These are phyloP conservation scores for Aristolochia fimbriata DNA, from an alignment of 164 flowering plant genomes.

Conservation along the genomic window DNA sequence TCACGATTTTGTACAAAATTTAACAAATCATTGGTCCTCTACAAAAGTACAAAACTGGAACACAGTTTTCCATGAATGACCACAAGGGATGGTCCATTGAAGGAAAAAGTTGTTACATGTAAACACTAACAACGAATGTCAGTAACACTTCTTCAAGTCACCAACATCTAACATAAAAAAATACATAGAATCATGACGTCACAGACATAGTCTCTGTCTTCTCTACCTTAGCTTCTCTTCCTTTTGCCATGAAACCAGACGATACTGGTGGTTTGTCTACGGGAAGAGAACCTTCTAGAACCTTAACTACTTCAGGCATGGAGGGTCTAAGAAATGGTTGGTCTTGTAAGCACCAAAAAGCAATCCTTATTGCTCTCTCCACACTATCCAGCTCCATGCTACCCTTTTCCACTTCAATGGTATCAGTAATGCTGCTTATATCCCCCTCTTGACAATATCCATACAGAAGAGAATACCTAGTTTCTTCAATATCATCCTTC, in stretches of 20 bases:
- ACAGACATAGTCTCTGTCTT: not conserved
- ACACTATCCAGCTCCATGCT: conserved; percentile 18
- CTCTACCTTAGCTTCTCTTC: conserved; percentile 1
- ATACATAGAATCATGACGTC: not conserved
- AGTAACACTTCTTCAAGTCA: no score
- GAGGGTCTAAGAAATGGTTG: conserved; percentile 46
- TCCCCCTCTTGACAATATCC: conserved; percentile 10
- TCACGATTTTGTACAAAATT: no score
- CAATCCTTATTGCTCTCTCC: conserved; percentile 32
- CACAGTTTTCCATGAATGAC: no score
- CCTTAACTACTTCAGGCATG: conserved; percentile 39
- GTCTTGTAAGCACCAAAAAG: conserved; percentile 49
- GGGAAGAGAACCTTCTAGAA: conserved; percentile 43
- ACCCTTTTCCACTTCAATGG: conserved; percentile 1
- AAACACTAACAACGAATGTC: no score
- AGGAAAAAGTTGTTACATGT: no score
- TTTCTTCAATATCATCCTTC: conserved; percentile 15
- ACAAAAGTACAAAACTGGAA: no score
- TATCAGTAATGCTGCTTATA: not conserved
- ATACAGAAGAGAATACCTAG: conserved; percentile 13
- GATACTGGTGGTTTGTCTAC: conserved; percentile 42
- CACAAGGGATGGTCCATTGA: no score
- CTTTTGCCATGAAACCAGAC: conserved; percentile 1
- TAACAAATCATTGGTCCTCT: no score
- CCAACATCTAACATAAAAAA: no score